Evolutionary conservation across 1,139 yeast species (phyloP), one percentile per base, ranked within the genome.

Genomic region (Suhomyces ambrosiae): DNA sequence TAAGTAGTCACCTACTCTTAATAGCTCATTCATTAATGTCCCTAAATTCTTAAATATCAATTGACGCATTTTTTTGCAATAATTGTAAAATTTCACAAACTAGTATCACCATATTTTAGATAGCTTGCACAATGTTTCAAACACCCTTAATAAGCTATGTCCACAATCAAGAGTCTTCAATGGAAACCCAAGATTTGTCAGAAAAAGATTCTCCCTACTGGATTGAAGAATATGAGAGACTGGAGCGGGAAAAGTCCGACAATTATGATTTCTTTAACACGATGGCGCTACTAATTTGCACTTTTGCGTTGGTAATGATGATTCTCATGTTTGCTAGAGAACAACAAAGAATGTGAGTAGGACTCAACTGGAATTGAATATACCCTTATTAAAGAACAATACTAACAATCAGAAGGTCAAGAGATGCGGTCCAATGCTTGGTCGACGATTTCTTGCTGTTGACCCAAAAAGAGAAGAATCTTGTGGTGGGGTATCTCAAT

Each of bases 391-490:
- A 10, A 5, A 1, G 3, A 14, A 12, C 13, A 6, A 23, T 7
- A 23, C 37, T 33, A 33, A 34, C 33, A 16, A 18, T n/a, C 15
- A 34, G 37, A 9, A 27, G 21, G 6, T 13, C 33, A 2, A 19
- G 28, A 12, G 21, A 22, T n/a, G 21, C 33, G 7, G 32, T 33
- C 9, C 9, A 22, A 15, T 40, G 46, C 29, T 37, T 42, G 30
- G 35, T 35, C 4, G 30, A 40, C 9, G 44, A 42, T 17, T 42
- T 33, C 24, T 16, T 18, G 27, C 22, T 21, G 23, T 31, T 42
- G 33, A 22, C 42, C 3, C 15, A 15, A 4, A 11, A 23, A 10
- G 35, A 42, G 13, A 32, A 44, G 13, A 23, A 19, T 14, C 8
- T 29, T 3, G 40, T 41, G 11, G 23, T 30, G 5, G 17, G 21